Evolutionary conservation across 1,139 yeast species (phyloP), one percentile per base, ranked within the genome.

Genomic region (Kluyveromyces sp.): DNA sequence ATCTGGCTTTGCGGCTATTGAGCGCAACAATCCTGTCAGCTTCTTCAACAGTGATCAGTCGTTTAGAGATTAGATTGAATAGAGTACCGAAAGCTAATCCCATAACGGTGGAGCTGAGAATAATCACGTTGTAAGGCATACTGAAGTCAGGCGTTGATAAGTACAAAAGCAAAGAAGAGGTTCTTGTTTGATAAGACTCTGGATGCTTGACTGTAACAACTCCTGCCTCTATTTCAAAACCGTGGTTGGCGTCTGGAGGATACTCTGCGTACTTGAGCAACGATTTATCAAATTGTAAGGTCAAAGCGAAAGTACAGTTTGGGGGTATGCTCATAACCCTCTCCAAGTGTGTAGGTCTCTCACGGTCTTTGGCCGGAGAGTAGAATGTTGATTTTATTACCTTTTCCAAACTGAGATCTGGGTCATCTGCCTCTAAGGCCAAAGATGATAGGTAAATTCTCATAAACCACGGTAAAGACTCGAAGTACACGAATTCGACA

Each of bases 171-270:
- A 89, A 73, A 36, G 96, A 84, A 1, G 96, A 80, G 0, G 97
- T 87, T 57, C 98, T 74, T 48, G 82, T 62, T 41, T 78, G 75
- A 54, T 85, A 86, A n/a, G 53, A 46, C 1, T 63, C 49, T 2
- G 68, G 66, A 4, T 57, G 52, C 3, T 74, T 49, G 0, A 84
- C 75, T 1, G 83, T 74, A 9, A 88, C 70, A 4, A 87, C 83
- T 3, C 92, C 95, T 0, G 96, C 95, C 35, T 92, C 94, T 34
- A 94, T 79, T 46, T 92, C 92, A 63, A 92, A 94, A 0, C 99
- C 99, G 55, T 92, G 96, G 62, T 94, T 94, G 1, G 99, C 98
- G 69, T 94, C 99, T 1, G 99, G 98, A 11, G 98, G 98, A 57
- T 94, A 94, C 61, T 94, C 98, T 8, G 92, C 84, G 52, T 86